Evolutionary conservation across 2,329 filamentous ascomycete species (phyloP).

Genomic region (Nectriaceae sp.): DNA sequence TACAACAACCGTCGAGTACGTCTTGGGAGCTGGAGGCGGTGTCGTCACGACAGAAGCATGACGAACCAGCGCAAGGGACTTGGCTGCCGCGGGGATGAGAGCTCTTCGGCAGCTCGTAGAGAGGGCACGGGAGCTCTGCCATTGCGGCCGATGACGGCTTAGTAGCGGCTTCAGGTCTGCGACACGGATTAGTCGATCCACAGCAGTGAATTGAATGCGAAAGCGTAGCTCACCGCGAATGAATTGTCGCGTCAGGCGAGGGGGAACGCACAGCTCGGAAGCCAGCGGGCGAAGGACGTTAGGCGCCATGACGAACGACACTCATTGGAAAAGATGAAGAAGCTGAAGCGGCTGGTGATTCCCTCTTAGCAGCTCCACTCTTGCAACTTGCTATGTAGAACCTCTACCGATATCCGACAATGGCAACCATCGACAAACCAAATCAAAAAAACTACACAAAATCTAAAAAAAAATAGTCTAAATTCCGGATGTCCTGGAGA

Average conservation of each 20-base stretch:
- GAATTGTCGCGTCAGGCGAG: constrained; percentile 26
- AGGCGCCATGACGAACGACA: constrained; percentile 35
- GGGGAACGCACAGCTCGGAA: constrained; percentile 32
- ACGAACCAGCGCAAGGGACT: constrained; percentile 40
- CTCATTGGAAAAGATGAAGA: constrained; percentile 27
- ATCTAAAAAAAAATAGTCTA: too few species aligned
- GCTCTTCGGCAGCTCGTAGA: constrained; percentile 29
- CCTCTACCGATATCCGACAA: too few species aligned
- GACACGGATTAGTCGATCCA: constrained; percentile 10
- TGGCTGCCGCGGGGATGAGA: constrained; percentile 29
- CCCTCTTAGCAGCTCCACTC: too few species aligned
- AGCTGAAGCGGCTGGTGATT: too few species aligned
- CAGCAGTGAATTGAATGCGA: not conserved
- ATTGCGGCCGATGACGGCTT: constrained; percentile 35
- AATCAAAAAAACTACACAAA: too few species aligned
- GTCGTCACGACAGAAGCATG: constrained; percentile 36
- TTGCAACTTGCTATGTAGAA: not conserved
- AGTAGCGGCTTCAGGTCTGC: constrained; percentile 22
- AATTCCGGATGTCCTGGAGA: too few species aligned
- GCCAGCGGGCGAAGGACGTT: constrained; percentile 36
- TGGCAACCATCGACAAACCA: too few species aligned
- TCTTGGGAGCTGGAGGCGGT: constrained; percentile 19
- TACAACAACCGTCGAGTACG: constrained; percentile 42
- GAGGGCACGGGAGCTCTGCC: constrained; percentile 40
- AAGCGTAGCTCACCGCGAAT: constrained; percentile 20